Evolutionary conservation across 208 protist genomes (phyloP), one percentile per base, ranked within the genome.

Genomic region (Balamuthia mandrillaris): DNA sequence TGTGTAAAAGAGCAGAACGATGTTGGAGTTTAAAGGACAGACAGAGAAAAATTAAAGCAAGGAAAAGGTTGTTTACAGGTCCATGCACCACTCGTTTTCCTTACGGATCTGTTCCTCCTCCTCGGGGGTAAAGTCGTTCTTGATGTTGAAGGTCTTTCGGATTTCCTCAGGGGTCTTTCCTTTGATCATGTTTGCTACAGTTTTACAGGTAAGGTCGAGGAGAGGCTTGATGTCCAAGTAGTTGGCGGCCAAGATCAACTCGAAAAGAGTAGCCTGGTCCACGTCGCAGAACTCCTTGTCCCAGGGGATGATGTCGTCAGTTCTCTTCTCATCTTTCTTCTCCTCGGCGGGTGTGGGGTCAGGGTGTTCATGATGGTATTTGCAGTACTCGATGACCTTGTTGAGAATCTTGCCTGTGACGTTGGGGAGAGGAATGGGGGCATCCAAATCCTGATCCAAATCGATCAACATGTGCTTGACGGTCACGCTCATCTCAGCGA

Each of bases 51-150:
- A 27, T 56, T 18, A 56, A n/a, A 56, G 21, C 21, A n/a, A n/a
- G n/a, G 21, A 56, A n/a, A 56, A 56, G 21, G 49, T n/a, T 56
- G 21, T 52, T 77, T 83, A 87, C 39, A 39, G n/a, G 6, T 91
- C 86, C 42, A 89, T 85, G 82, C 77, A 82, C 83, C 83, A 91
- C 49, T 85, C 85, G 56, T 91, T 88, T 68, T 91, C 88, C 33
- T 89, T 88, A 44, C 87, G 74, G 21, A 93, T 86, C 87, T 92
- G 65, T 52, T 93, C 93, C 79, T 94, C 93, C 58, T 95, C 93
- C 66, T 95, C 92, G 42, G 92, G 92, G 5, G 94, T 95, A 35
- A 96, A 95, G 58, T 96, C 94, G 83, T 95, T 95, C 44, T 90
- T 87, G 65, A 96, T 96, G 70, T 95, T 94, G 85, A 95, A 96